Base-by-base conservation (phyloP, 176 grass and related monocot genomes). In the Oryza glumipatula region DNA sequence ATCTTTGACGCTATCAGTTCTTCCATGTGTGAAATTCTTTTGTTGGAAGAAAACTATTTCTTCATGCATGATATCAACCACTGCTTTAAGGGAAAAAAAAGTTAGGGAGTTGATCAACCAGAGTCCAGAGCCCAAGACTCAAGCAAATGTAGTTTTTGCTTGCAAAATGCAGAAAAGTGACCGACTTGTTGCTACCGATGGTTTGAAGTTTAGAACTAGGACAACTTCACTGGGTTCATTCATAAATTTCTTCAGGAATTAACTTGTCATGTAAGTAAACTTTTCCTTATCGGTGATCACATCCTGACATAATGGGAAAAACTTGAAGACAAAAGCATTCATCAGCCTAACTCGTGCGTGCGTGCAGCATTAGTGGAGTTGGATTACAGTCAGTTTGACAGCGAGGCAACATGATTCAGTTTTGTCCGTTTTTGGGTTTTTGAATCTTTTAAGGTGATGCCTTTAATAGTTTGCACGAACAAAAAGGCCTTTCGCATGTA, bases 381-480 rank as follows among this genome's bases (percentile, higher is more conserved):
- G 72, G 12, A 76, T 84, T 44, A 68, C 33, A 77, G n/a, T 58
- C 82, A 68, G 21, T 68, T 17, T 4, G 84, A 58, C 76, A 48
- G 78, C 63, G 48, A 81, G 24, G 46, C 45, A 69, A 65, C 70
- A 60, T 44, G 72, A 81, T 87, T 60, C 63, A 76, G 78, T 76
- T 68, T 73, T 68, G 70, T 73, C 70, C 51, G 63, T 74, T 87
- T 54, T 81, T 4, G 69, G 60, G 30, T 44, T 68, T 68, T 67
- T 35, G 10, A 46, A 70, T 22, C 71, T 46, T 76, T 87, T 71
- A 41, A 74, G 56, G 58, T 48, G 36, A 61, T 21, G 15, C n/a
- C 48, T 72, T 72, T 7, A 68, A 66, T 43, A 58, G 54, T 58
- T 58, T 58, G 54, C 17, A 58, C 19, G 54, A 56, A 58, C 54